These are phyloP conservation scores for Huntiella bhutanensis DNA, from an alignment of 2,329 filamentous ascomycete species.

Conservation along the genomic window DNA sequence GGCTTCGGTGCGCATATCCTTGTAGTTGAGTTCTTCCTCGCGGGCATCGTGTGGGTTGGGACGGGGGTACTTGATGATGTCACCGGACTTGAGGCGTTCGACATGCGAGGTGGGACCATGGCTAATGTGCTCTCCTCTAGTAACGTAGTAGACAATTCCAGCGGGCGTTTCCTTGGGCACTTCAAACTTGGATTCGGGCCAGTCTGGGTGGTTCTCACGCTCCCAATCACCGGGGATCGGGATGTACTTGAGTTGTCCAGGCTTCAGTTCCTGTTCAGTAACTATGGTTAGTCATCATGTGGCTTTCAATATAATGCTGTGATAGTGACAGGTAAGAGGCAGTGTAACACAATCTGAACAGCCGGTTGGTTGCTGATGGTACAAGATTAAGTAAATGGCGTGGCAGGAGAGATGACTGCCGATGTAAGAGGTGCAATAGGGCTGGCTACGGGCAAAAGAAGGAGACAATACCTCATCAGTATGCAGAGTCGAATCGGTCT, in stretches of 20 bases:
- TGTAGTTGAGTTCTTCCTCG: conserved; percentile 12
- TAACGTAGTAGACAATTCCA: conserved; percentile 14
- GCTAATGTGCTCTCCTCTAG: conserved; percentile 13
- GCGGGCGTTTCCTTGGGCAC: conserved; percentile 12
- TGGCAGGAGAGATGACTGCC: no score
- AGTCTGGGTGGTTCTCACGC: conserved; percentile 13
- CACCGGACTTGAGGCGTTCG: conserved; percentile 14
- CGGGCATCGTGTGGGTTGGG: conserved; percentile 14
- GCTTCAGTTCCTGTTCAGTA: conserved; percentile 6
- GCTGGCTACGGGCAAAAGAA: background rate
- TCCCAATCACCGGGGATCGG: conserved; percentile 13
- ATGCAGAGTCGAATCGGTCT: conserved; percentile 2
- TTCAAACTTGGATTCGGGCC: conserved; percentile 14
- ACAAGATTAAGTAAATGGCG: background rate
- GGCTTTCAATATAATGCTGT: no score
- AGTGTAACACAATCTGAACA: no score
- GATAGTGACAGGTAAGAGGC: no score
- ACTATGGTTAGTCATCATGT: no score
- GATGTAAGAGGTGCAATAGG: background rate
- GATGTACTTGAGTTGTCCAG: conserved; percentile 11
- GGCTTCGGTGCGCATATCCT: conserved; percentile 13
- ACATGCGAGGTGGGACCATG: conserved; percentile 13
- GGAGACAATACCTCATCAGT: conserved; percentile 8
- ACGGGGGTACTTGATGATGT: conserved; percentile 14
- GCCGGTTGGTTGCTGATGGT: no score